A percentile compares a stretch with the other conserved stretches of the same genome.
Evolutionary conservation across 371 early-diverging fungal genomes (phyloP).

Genomic region (Apophysomyces ossiformis): DNA sequence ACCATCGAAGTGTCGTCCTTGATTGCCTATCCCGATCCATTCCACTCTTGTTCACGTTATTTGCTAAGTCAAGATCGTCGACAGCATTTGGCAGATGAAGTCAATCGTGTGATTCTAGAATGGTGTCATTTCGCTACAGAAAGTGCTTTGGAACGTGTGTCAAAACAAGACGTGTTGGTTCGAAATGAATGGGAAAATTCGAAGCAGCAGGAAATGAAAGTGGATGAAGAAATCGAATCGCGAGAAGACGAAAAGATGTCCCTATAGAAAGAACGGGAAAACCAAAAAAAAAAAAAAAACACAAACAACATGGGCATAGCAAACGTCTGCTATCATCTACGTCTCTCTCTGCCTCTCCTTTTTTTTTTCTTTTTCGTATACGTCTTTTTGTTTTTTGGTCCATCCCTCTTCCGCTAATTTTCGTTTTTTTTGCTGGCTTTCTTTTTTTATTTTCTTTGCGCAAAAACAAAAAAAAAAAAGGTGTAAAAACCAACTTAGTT

Average conservation of each 20-base stretch:
- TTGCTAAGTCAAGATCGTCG: slow-evolving; percentile 41
- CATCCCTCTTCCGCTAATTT: too few species aligned
- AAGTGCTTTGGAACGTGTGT: background rate
- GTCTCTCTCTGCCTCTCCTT: background rate
- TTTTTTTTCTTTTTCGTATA: background rate
- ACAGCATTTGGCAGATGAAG: slow-evolving; percentile 35
- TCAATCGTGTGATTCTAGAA: slow-evolving; percentile 29
- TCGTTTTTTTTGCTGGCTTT: background rate
- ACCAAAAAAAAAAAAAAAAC: too few species aligned
- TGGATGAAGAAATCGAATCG: background rate
- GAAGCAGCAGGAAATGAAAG: background rate
- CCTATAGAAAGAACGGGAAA: too few species aligned
- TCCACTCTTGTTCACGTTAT: slow-evolving; percentile 33
- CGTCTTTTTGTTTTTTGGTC: background rate
- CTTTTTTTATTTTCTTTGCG: background rate
- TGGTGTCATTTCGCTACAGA: background rate
- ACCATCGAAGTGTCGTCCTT: slow-evolving; percentile 41
- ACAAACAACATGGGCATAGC: background rate
- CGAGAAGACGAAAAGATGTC: background rate
- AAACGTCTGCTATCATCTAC: background rate
- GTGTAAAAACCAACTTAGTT: slow-evolving; percentile 17
- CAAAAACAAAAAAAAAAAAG: background rate
- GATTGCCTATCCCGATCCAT: slow-evolving; percentile 47
- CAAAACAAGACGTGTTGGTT: background rate
- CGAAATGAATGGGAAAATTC: background rate